These are phyloP conservation scores for Ganoderma leucocontextum DNA, from an alignment of 1,284 basidiomycete species.

Conservation along the genomic window DNA sequence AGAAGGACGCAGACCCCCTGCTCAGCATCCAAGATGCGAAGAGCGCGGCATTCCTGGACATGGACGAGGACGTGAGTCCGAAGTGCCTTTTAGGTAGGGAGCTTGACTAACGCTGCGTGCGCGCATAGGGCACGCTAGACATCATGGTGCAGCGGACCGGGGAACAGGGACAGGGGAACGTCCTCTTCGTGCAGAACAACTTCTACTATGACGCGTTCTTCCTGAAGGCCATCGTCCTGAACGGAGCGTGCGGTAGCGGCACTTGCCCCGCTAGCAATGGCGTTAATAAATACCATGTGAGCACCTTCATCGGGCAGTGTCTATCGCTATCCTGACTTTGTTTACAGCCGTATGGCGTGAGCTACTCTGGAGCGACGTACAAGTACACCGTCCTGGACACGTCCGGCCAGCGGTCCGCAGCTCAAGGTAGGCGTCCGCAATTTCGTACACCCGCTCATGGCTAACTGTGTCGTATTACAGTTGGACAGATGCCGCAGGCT, in stretches of 20 bases:
- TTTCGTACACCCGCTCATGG: not conserved
- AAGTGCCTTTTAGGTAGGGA: not conserved
- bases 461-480: conserved; percentile 48
- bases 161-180: conserved; percentile 63
- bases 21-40: conserved; percentile 80
- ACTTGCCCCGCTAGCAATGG: conserved; percentile 74
- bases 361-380: conserved; percentile 94
- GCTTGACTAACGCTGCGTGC: conserved; percentile 22
- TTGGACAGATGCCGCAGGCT: conserved; percentile 92
- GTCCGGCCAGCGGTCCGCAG: conserved; percentile 88
- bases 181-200: conserved; percentile 95
- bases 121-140: conserved; percentile 86
- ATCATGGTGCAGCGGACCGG: conserved; percentile 90
- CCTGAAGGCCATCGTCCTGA: conserved; percentile 94
- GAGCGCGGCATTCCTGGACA: conserved; percentile 85
- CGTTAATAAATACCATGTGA: conserved; percentile 75
- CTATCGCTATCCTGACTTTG: conserved; percentile 14
- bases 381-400: conserved; percentile 98
- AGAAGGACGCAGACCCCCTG: conserved; percentile 70
- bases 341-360: conserved; percentile 88
- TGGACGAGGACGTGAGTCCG: conserved; percentile 91
- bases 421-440: conserved; percentile 67
- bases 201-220: conserved; percentile 99
- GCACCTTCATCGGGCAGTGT: conserved; percentile 31
- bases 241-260: conserved; percentile 89